A percentile compares a stretch with the other conserved stretches of the same genome.
These are phyloP conservation scores for Lentinula raphanica DNA, from an alignment of 768 basidiomycete genomes.

Conservation along the genomic window DNA sequence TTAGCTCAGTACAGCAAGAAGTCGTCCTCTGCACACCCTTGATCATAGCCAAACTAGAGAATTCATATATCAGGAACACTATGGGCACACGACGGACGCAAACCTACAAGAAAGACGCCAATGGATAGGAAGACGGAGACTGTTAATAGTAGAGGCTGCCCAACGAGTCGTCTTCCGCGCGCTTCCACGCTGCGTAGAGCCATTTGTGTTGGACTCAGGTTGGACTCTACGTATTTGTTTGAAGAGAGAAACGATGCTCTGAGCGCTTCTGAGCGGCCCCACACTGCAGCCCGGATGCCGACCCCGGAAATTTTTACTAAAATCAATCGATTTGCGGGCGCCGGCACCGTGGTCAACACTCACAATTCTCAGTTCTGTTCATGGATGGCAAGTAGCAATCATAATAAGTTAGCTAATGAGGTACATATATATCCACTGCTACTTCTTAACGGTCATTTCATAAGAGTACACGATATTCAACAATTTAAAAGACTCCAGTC, in stretches of 20 bases:
- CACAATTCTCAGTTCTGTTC: too few relatives aligned
- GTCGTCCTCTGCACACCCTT: constrained; percentile 47
- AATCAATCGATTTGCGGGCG: too few relatives aligned
- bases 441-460: too few relatives aligned
- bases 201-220: neutral
- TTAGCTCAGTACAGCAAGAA: neutral
- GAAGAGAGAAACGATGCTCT: neutral
- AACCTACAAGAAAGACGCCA: constrained; percentile 71
- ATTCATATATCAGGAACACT: neutral
- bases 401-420: too few relatives aligned
- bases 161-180: constrained; percentile 45
- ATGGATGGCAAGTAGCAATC: too few relatives aligned
- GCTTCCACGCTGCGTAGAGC: neutral
- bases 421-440: too few relatives aligned
- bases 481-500: too few relatives aligned
- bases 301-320: too few relatives aligned
- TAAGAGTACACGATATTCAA: too few relatives aligned
- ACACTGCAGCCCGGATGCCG: too few relatives aligned
- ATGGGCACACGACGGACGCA: constrained; percentile 20
- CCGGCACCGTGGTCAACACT: too few relatives aligned
- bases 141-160: constrained; percentile 71
- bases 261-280: too few relatives aligned
- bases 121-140: constrained; percentile 78
- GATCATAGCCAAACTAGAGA: constrained; percentile 76
- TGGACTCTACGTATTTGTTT: neutral